Evolutionary conservation across 352 stramenopile species (phyloP), one percentile per base, ranked within the genome.

Genomic region (Globisporangium paroecandrum): DNA sequence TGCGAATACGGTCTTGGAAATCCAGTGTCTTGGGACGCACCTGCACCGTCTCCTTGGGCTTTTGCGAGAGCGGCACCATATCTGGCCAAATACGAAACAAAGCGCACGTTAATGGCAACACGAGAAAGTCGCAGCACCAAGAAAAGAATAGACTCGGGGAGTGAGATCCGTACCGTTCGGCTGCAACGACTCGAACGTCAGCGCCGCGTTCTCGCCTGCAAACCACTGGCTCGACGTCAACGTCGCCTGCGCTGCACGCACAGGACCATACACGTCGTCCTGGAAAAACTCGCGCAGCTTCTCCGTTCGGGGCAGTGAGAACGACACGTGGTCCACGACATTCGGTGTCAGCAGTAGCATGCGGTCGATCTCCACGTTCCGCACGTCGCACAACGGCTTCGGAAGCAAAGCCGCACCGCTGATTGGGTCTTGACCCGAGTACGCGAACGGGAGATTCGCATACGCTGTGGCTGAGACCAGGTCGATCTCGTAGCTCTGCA

Each of bases 261-360:
- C 65, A 18, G 77, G 71, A 4, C 77, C 77, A 46, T 80, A 94
- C 9, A 95, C 69, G 62, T 95, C 85, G 64, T 94, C 87, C 69
- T 95, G 87, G 69, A 94, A 95, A 61, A 83, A 95, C 46, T 81
- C 65, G 43, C 82, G 82, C 5, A 93, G 74, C 58, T 85, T 90
- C 15, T 87, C 72, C 12, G 83, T 78, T 47, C 87, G 80, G 3
- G 87, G 85, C 25, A 95, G 68, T 25, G 72, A 77, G 53, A 95
- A 95, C 20, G 79, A 87, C 1, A 91, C 78, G 34, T 68, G 73
- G 41, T 93, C 73, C 3, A 93, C 67, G 15, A 73, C 69, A 15
- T 75, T 77, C 3, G 76, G 70, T 15, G 82, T 89, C 51, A 91
- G 70, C 36, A 93, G 62, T 25, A 95, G 76, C 65, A 95, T 58